Conservation (phyloP, 2,329 filamentous ascomycete species). For the Ophiosphaerella herpotricha region DNA sequence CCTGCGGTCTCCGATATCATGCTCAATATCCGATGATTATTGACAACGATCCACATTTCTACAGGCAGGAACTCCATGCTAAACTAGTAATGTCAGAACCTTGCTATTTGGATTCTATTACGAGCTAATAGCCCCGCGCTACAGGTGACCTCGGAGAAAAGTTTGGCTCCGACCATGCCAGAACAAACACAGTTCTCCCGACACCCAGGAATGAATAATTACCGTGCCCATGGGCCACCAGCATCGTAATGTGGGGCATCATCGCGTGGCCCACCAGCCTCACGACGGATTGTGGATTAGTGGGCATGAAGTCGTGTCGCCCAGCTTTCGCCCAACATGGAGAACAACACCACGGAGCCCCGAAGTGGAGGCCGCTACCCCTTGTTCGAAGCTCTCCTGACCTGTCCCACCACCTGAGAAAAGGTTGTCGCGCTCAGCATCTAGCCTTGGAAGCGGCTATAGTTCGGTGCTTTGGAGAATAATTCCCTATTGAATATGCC, state of each 20-base stretch:
- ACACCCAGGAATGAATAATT: conserved; percentile 2
- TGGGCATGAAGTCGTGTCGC: neutral
- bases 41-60: neutral
- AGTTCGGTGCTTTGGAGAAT: too few species aligned
- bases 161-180: neutral
- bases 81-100: neutral
- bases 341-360: neutral
- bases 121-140: neutral
- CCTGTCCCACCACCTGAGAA: too few species aligned
- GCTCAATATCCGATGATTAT: too few species aligned
- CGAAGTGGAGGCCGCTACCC: neutral
- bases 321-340: neutral
- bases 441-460: too few species aligned
- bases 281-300: neutral
- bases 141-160: neutral
- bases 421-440: too few species aligned
- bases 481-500: too few species aligned
- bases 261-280: neutral
- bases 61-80: neutral
- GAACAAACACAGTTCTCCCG: conserved; percentile 1
- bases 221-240: conserved; percentile 1
- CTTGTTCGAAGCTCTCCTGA: neutral
- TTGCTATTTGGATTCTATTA: neutral
- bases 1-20: too few species aligned
- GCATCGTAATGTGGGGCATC: neutral